A percentile compares a stretch with the other conserved stretches of the same genome.
phyloP scores from a whole-genome alignment of 2,329 filamentous ascomycete genomes.

The Aspergillus intermedius region DNA sequence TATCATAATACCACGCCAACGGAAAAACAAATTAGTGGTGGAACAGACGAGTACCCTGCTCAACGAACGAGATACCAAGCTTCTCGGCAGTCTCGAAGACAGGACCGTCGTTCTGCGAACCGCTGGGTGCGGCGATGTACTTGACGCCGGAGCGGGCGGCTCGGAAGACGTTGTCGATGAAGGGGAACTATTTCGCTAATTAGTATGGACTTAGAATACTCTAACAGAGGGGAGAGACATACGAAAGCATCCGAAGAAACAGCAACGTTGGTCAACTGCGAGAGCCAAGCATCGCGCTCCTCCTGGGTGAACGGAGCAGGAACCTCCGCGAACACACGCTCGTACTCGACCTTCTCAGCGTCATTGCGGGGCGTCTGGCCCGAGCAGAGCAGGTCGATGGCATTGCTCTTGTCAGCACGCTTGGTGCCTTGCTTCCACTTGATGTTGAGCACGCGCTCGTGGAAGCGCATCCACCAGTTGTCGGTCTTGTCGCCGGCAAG shows the following conservation, averaged over 20 bases:
- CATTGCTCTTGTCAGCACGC: conserved; percentile 95
- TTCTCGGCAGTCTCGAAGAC: conserved; percentile 79
- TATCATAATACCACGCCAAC: background rate
- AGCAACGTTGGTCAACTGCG: conserved; percentile 67
- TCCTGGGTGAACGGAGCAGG: conserved; percentile 73
- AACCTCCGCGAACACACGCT: conserved; percentile 83
- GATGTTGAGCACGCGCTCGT: conserved; percentile 76
- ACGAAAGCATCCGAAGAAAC: conserved; percentile 94
- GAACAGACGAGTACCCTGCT: conserved; percentile 91
- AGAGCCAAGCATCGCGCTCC: conserved; percentile 80
- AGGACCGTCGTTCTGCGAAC: conserved; percentile 51
- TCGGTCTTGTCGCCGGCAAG: conserved; percentile 97
- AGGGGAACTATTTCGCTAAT: conserved; percentile 63
- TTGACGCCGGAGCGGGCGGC: conserved; percentile 82
- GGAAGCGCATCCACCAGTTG: conserved; percentile 99
- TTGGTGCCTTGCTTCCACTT: conserved; percentile 98
- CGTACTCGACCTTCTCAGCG: conserved; percentile 78
- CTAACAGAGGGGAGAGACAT: conserved; percentile 37
- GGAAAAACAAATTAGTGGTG: conserved; percentile 61
- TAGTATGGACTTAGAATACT: too few relatives aligned
- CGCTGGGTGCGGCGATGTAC: conserved; percentile 89
- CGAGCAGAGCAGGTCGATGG: conserved; percentile 89
- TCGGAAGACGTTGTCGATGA: conserved; percentile 96
- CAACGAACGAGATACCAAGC: conserved; percentile 85
- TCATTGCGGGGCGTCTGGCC: conserved; percentile 79